phyloP scores from a whole-genome alignment of 805 yeast genomes.

The Barnettozyma botsteinii region DNA sequence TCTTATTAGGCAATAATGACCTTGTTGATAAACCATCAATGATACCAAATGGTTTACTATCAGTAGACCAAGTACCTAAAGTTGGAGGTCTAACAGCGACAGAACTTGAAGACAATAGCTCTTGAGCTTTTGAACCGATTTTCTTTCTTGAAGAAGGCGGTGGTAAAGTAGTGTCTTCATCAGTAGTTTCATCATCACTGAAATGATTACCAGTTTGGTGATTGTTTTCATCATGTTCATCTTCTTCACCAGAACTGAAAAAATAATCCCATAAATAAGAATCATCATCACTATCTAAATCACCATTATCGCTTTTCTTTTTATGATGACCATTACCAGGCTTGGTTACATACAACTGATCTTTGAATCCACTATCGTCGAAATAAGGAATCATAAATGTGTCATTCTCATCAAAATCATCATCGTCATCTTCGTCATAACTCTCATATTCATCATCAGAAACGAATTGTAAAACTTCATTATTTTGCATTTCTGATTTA shows the following conservation, averaged over 20 bases:
- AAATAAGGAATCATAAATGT: conserved; percentile 35
- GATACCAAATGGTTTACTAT: conserved; percentile 82
- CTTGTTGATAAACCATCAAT: conserved; percentile 93
- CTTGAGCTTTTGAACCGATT: conserved; percentile 80
- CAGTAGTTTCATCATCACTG: conserved; percentile 84
- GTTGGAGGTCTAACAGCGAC: conserved; percentile 88
- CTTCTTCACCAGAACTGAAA: conserved; percentile 40
- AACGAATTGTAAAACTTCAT: conserved; percentile 30
- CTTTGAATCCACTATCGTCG: conserved; percentile 31
- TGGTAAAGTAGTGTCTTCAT: conserved; percentile 83
- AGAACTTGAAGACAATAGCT: conserved; percentile 80
- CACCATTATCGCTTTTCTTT: conserved; percentile 12
- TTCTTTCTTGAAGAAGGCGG: conserved; percentile 52
- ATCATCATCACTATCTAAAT: conserved; percentile 43
- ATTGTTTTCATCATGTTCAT: conserved; percentile 20
- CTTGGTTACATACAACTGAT: conserved; percentile 14
- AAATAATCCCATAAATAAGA: conserved; percentile 72
- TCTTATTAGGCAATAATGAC: conserved; percentile 50
- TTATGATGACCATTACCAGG: conserved; percentile 12
- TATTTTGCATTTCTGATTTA: conserved; percentile 38
- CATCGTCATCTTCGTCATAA: conserved; percentile 23
- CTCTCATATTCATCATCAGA: conserved; percentile 28
- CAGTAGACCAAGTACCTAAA: conserved; percentile 86
- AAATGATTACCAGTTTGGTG: conserved; percentile 6
- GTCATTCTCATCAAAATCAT: conserved; percentile 20